phyloP scores from a whole-genome alignment of 1,139 yeast genomes.

The Waltiozyma sp. region DNA sequence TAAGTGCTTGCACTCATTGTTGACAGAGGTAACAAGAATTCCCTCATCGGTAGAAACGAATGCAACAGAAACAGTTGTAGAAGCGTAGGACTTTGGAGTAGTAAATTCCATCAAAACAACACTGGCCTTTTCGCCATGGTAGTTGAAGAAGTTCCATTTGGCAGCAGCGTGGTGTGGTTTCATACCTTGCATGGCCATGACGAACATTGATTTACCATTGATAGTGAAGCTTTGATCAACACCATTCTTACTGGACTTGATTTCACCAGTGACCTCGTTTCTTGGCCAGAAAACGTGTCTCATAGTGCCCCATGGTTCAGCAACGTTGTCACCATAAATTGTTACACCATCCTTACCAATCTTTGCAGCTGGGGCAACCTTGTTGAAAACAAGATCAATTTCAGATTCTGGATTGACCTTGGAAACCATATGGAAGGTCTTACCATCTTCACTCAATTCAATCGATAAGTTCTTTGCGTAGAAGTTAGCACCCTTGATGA shows the following conservation, averaged over 20 bases:
- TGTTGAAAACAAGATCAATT: slow-evolving; percentile 55
- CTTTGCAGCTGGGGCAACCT: slow-evolving; percentile 72
- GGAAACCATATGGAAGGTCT: slow-evolving; percentile 49
- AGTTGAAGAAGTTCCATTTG: slow-evolving; percentile 87
- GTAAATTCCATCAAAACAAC: slow-evolving; percentile 92
- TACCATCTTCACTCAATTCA: slow-evolving; percentile 45
- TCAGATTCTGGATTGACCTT: slow-evolving; percentile 59
- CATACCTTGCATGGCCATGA: slow-evolving; percentile 98
- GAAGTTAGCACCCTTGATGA: slow-evolving; percentile 68
- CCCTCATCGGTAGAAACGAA: slow-evolving; percentile 56
- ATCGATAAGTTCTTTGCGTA: slow-evolving; percentile 62
- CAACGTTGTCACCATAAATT: slow-evolving; percentile 69
- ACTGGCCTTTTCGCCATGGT: slow-evolving; percentile 64
- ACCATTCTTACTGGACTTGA: slow-evolving; percentile 25
- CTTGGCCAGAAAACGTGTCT: slow-evolving; percentile 96
- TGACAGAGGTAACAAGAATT: slow-evolving; percentile 52
- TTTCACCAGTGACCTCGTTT: slow-evolving; percentile 54
- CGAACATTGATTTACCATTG: slow-evolving; percentile 68
- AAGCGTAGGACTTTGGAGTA: slow-evolving; percentile 84
- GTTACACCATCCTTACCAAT: slow-evolving; percentile 85
- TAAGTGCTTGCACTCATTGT: slow-evolving; percentile 55
- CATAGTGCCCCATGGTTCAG: slow-evolving; percentile 95
- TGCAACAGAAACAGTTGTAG: slow-evolving; percentile 71
- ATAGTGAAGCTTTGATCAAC: slow-evolving; percentile 22
- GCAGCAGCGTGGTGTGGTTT: slow-evolving; percentile 99